Evolutionary conservation across 129 eudicot species (phyloP).

Genomic region (Solidago caesia): DNA sequence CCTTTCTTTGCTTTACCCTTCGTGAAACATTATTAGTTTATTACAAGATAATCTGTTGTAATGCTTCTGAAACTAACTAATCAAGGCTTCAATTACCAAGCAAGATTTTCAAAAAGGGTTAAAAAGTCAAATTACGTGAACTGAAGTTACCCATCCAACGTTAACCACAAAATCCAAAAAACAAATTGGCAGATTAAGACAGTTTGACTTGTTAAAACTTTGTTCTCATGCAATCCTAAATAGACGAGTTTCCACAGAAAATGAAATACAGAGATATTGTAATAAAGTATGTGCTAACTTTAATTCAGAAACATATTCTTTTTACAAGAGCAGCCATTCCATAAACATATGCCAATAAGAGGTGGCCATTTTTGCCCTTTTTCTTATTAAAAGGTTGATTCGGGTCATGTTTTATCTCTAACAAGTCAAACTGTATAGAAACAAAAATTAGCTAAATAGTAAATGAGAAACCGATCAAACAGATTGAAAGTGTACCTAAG

Average conservation of each 20-base stretch:
- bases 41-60: not conserved
- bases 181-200: not conserved
- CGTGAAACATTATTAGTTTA: not conserved
- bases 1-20: not conserved
- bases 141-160: not conserved
- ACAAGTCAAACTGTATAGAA: not conserved
- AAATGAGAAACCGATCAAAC: too few relatives aligned
- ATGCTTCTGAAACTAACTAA: not conserved
- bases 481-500: not conserved
- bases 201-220: not conserved
- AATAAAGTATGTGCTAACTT: slow-evolving; percentile 2
- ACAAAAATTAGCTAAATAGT: not conserved
- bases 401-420: not conserved
- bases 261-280: not conserved
- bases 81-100: not conserved
- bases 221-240: slow-evolving; percentile 13
- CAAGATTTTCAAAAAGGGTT: not conserved
- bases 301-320: not conserved
- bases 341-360: too few relatives aligned
- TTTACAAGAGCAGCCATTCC: too few relatives aligned
- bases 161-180: not conserved
- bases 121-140: not conserved
- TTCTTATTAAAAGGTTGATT: not conserved
- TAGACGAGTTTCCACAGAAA: not conserved
- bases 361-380: not conserved